Base-by-base conservation (phyloP, 2,329 filamentous ascomycete genomes). In the Fusarium sublunatum region DNA sequence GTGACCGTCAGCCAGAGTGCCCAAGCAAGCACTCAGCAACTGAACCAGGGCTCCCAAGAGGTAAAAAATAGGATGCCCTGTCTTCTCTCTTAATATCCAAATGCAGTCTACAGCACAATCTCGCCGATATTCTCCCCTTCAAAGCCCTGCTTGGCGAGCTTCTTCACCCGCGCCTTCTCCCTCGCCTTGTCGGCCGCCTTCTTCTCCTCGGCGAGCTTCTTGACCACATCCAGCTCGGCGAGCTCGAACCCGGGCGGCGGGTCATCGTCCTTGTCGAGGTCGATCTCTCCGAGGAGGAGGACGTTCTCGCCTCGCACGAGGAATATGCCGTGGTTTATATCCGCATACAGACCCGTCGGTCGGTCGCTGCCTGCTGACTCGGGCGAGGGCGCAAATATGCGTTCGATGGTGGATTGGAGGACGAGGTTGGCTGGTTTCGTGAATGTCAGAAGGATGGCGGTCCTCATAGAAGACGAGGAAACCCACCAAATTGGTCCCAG, bases 271-370 rank as follows among this genome's bases (percentile, higher is more conserved):
- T 91, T 92, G 81, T 99, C 95, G 24, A 99, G 86, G 75, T 99
- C 95, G 71, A 99, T 96, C 78, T 98, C 96, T 34, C 95, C 95
- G 15, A 98, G 85, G 40, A 99, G 82, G 47, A 97, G 83, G n/a
- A 99, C 95, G 76, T 99, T 99, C 80, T 99, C 95, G 68, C 95
- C 95, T 57, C 95, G 86, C 41, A 99, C 92, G 32, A 98, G 86
- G 79, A 95, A 98, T 63, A 96, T 88, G 45, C 95, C 95, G 55
- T 92, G 88, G 10, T 88, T 83, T 58, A 96, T 86, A 75, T 99
- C 95, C 59, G 92, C 91, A 75, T 92, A 98, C 47, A 96, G 74
- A 73, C 69, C 79, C 60, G 68, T 75, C 52, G 66, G 77, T 44
- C 74, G 61, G 45, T 77, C 71, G 55, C 74, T 73, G 42, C 73